These are phyloP conservation scores for Colletotrichum liriopes DNA, from an alignment of 2,329 filamentous ascomycete species.

Conservation along the genomic window DNA sequence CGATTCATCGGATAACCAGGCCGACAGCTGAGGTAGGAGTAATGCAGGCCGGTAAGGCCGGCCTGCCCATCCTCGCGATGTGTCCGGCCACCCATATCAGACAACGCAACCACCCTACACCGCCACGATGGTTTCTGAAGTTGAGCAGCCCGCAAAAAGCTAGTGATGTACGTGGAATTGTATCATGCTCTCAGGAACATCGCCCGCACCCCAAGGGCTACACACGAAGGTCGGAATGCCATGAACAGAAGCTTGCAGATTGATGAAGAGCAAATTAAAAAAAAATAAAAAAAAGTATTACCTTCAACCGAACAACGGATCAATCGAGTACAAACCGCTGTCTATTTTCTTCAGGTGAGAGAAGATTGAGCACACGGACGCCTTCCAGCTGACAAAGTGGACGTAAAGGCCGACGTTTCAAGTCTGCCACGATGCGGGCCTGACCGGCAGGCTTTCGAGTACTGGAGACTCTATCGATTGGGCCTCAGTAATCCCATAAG, in stretches of 20 bases:
- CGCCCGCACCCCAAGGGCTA: not conserved
- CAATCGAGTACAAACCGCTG: not conserved
- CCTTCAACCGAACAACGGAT: no score
- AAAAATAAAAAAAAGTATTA: rapidly evolving
- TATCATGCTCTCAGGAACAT: not conserved
- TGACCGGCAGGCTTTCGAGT: not conserved
- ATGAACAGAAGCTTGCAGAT: not conserved
- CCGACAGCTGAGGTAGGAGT: not conserved
- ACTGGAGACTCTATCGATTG: not conserved
- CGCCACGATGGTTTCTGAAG: not conserved
- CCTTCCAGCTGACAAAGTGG: not conserved
- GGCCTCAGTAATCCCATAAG: not conserved
- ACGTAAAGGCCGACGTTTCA: not conserved
- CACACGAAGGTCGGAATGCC: not conserved
- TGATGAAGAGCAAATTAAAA: rapidly evolving
- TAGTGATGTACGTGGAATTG: no score
- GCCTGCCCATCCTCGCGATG: not conserved
- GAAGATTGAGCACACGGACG: not conserved
- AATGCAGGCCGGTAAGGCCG: not conserved
- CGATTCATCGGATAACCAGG: not conserved
- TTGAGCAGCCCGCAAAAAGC: not conserved
- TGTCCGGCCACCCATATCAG: no score
- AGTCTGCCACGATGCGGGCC: not conserved
- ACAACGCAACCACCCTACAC: not conserved
- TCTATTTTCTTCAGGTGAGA: not conserved